Evolutionary conservation across 208 protist species (phyloP).

Genomic region (Trypanosoma caninum): DNA sequence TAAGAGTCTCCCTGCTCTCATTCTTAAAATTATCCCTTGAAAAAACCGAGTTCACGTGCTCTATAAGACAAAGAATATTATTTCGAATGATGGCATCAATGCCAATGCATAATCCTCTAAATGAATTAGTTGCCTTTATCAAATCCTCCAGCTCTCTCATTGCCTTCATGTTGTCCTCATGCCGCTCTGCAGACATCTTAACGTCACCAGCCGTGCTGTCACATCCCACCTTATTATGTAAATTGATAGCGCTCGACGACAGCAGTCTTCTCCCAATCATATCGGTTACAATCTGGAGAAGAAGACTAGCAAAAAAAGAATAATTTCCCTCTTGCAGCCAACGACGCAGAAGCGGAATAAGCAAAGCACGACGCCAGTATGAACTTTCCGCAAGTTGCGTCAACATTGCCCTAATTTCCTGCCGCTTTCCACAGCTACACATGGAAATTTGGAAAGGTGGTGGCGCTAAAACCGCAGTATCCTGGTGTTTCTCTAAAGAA

Average conservation of each 20-base stretch:
- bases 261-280: constrained; percentile 7
- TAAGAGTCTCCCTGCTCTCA: background rate
- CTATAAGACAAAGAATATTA: constrained; percentile 3
- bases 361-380: constrained; percentile 13
- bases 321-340: constrained; percentile 11
- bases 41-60: constrained; percentile 7
- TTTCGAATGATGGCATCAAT: constrained; percentile 23
- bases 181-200: no score
- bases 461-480: background rate
- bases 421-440: background rate
- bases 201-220: no score
- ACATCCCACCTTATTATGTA: no score
- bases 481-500: background rate
- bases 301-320: constrained; percentile 1
- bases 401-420: constrained; percentile 3
- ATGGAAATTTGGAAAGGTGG: background rate
- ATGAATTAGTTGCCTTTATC: constrained; percentile 29
- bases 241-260: background rate
- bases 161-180: no score
- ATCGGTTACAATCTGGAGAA: constrained; percentile 16
- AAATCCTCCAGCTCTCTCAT: constrained; percentile 22
- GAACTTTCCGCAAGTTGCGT: constrained; percentile 3
- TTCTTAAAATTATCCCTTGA: background rate
- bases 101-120: constrained; percentile 26
- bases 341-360: constrained; percentile 24